Percentiles rank a stretch among this genome's conserved stretches.
phyloP scores from a whole-genome alignment of 78 protist species.

The Chrysochromulina parva region DNA sequence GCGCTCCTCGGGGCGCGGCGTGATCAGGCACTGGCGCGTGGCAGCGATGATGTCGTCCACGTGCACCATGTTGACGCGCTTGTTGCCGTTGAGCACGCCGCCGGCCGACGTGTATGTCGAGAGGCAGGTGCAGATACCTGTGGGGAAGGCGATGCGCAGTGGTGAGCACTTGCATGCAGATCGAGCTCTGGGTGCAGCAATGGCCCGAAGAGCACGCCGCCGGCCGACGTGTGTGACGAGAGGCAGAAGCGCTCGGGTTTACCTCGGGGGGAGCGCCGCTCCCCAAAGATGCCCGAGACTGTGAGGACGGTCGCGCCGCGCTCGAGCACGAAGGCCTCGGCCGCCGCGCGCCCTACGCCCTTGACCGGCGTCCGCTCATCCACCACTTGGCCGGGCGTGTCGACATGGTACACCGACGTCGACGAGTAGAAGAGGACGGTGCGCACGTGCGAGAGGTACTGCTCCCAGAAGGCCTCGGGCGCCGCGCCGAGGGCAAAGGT shows the following conservation, averaged over 20 bases:
- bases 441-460: background rate
- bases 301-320: background rate
- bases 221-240: background rate
- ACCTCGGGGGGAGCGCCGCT: background rate
- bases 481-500: background rate
- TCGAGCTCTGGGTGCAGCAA: too few relatives aligned
- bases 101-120: background rate
- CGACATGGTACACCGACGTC: background rate
- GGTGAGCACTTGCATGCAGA: too few relatives aligned
- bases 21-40: background rate
- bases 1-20: background rate
- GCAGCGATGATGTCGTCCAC: conserved; percentile 17
- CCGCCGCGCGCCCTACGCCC: background rate
- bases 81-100: too few relatives aligned
- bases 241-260: background rate
- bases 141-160: too few relatives aligned
- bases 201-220: too few relatives aligned
- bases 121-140: background rate
- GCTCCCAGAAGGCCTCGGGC: background rate
- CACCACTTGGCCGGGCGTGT: background rate
- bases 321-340: background rate
- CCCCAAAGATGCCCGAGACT: conserved; percentile 15
- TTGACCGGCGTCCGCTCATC: background rate
- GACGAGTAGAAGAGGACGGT: background rate
- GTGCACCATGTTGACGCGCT: conserved; percentile 21